phyloP scores from a whole-genome alignment of 148 eudicot genomes.

The Rheum nobile region DNA sequence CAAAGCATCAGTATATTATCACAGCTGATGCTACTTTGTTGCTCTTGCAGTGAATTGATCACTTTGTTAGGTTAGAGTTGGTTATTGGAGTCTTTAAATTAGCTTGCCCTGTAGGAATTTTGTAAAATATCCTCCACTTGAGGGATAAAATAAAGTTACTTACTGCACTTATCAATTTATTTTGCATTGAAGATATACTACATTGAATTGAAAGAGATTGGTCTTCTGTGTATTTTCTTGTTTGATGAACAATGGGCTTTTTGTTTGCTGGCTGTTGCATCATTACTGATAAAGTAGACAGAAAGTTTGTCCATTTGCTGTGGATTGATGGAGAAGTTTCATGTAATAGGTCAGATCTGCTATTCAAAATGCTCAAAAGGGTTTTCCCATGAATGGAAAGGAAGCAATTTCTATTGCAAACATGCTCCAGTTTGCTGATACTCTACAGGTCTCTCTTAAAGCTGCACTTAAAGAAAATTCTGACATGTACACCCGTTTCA shows the following conservation, averaged over 20 bases:
- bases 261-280: neutral
- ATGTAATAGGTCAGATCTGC: conserved; percentile 58
- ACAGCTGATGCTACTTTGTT: neutral
- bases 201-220: neutral
- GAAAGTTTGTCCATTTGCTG: neutral
- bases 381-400: conserved; percentile 51
- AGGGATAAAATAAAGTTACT: neutral
- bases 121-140: neutral
- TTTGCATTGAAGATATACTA: neutral
- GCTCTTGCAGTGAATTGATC: neutral
- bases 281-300: neutral
- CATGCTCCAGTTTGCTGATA: conserved; percentile 51
- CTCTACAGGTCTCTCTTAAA: conserved; percentile 51
- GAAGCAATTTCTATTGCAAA: conserved; percentile 70
- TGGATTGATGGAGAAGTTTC: conserved; percentile 4
- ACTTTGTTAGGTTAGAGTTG: neutral
- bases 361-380: conserved; percentile 44
- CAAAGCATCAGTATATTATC: neutral
- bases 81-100: neutral
- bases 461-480: conserved; percentile 64
- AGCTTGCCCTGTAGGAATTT: neutral
- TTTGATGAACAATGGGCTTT: neutral
- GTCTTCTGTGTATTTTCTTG: neutral
- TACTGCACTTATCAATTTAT: neutral
- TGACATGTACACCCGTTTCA: conserved; percentile 60